Percentiles rank a stretch among this genome's conserved stretches.
These are phyloP conservation scores for Nissolia schottii DNA, from an alignment of 306 rosid species.

Conservation along the genomic window DNA sequence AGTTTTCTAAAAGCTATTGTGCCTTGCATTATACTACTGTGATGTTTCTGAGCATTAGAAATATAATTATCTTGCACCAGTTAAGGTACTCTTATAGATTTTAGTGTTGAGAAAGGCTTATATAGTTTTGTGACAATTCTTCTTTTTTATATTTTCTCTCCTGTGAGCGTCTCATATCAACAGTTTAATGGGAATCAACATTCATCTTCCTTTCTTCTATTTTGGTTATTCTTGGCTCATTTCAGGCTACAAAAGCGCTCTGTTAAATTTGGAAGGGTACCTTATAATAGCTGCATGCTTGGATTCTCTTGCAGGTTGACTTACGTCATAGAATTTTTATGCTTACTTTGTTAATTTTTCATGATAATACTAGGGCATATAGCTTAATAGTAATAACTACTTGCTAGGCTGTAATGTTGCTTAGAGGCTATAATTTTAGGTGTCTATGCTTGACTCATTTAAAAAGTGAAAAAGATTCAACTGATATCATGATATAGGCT, in stretches of 20 bases:
- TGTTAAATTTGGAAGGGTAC: slow-evolving; percentile 94
- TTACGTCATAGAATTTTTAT: slow-evolving; percentile 19
- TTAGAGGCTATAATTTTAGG: background rate
- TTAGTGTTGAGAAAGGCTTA: background rate
- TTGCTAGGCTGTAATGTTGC: background rate
- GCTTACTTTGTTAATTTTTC: slow-evolving; percentile 1
- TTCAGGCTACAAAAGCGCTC: slow-evolving; percentile 69
- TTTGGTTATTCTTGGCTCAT: slow-evolving; percentile 21
- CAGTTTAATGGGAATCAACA: slow-evolving; percentile 1
- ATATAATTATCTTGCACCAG: background rate
- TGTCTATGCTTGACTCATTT: background rate
- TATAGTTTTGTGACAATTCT: background rate
- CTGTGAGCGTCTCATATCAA: background rate
- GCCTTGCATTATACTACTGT: background rate
- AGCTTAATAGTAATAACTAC: background rate
- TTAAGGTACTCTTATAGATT: too few species aligned
- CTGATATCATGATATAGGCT: too few species aligned
- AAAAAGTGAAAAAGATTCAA: background rate
- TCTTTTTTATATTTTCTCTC: slow-evolving; percentile 3
- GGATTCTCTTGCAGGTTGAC: slow-evolving; percentile 77
- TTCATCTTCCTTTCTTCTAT: background rate
- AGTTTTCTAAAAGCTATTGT: slow-evolving; percentile 62
- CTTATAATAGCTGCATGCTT: slow-evolving; percentile 77
- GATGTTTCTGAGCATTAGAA: background rate
- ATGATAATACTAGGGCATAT: background rate